Base-by-base conservation (phyloP, 2,329 filamentous ascomycete genomes). In the Capronia coronata region DNA sequence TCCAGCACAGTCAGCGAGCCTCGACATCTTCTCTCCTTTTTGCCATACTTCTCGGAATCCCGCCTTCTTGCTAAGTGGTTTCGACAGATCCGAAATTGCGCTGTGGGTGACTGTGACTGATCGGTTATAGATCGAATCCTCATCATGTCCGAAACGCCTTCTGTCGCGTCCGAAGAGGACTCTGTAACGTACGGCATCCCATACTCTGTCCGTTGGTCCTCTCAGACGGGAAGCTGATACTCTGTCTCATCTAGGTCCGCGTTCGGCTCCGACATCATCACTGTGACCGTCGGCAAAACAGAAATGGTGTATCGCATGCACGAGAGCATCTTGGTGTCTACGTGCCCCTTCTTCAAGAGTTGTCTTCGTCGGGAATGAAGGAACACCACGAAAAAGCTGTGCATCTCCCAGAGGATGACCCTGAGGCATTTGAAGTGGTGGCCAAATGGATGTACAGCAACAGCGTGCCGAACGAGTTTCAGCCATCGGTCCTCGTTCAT, bases 361-460 rank as follows among this genome's bases (percentile, higher is more conserved):
- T 54, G 51, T 13, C 39, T 54, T 9, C 6, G 21, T 38, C 25
- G 1, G 51, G 43, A 13, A 50, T 48, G 51, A 43, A 41, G 32
- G 51, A 50, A 39, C 18, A 29, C 11, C 23, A 46, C 3, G 32
- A 45, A 11, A 48, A 46, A 4, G 19, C 14, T 21, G 41, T 56
- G n/a, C 35, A 44, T 10, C 35, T 56, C 3, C 43, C 43, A 4
- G 43, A 50, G 3, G 54, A 54, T 4, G 40, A 49, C 13, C 47
- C 48, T 13, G 6, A 22, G 6, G 30, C 47, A 3, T 48, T 56
- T 22, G 34, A 43, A 8, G n/a, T 42, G 8, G 11, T 56, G 2
- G 34, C 46, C 32, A 29, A 44, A 6, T 56, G 48, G 50, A 42
- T 56, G 32, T 54, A 56, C 37, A 39, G 22, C 6, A 21, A 27